Evolutionary conservation across 225 moss, liverwort and hornwort species (phyloP).

Genomic region (Sphagnum contortum): DNA sequence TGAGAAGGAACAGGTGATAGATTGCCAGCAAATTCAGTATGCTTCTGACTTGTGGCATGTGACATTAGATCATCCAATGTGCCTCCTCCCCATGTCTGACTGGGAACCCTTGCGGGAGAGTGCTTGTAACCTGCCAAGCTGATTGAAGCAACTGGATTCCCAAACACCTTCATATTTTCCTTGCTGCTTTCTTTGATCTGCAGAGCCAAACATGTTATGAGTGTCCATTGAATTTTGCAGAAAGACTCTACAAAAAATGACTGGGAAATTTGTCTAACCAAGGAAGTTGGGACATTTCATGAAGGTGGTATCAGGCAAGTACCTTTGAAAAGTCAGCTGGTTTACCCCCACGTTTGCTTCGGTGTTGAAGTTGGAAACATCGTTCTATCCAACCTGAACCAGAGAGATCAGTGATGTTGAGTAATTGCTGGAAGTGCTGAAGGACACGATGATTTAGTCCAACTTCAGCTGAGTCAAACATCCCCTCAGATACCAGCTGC

Average conservation of each 20-base stretch:
- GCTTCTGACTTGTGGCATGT: conserved; percentile 27
- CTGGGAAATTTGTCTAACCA: no score
- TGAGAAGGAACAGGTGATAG: conserved; percentile 2
- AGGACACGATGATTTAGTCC: conserved; percentile 60
- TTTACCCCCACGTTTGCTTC: conserved; percentile 62
- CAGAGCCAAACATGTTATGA: conserved; percentile 9
- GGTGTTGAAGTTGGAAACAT: conserved; percentile 59
- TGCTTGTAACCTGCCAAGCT: conserved; percentile 27
- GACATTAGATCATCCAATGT: conserved; percentile 35
- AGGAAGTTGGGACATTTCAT: no score
- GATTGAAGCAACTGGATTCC: conserved; percentile 23
- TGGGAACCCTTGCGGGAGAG: conserved; percentile 14
- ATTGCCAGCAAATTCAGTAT: conserved; percentile 23
- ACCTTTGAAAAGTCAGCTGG: conserved; percentile 70
- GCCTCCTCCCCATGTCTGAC: conserved; percentile 28
- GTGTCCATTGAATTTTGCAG: no score
- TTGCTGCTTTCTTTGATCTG: conserved; percentile 58
- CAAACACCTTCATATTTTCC: conserved; percentile 54
- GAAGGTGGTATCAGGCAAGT: no score
- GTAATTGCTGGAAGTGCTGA: conserved; percentile 77
- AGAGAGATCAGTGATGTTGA: conserved; percentile 50
- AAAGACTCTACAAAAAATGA: no score
- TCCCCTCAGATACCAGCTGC: conserved; percentile 65
- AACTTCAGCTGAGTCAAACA: conserved; percentile 70
- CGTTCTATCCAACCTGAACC: conserved; percentile 82